A percentile compares a stretch with the other conserved stretches of the same genome.
These are phyloP conservation scores for Aureobasidium sp. DNA, from an alignment of 2,329 filamentous ascomycete species.

Conservation along the genomic window DNA sequence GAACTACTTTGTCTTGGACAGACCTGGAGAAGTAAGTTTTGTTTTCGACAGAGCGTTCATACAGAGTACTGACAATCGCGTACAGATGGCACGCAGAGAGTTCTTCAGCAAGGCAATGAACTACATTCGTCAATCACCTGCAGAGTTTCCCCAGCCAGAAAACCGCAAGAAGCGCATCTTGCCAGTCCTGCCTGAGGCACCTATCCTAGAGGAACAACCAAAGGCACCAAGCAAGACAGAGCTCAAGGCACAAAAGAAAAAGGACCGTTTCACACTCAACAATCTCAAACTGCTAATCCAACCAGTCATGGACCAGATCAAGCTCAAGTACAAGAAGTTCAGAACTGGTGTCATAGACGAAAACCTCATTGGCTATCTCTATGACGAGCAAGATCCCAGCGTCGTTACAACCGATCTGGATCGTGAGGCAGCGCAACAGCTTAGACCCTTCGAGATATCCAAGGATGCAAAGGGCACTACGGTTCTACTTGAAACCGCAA, in stretches of 20 bases:
- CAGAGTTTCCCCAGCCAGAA: conserved; percentile 77
- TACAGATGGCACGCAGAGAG: conserved; percentile 53
- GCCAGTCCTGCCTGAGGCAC: conserved; percentile 63
- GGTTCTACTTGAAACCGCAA: conserved; percentile 65
- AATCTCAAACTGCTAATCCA: conserved; percentile 81
- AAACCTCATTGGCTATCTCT: conserved; percentile 66
- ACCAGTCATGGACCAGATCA: conserved; percentile 95
- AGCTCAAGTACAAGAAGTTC: conserved; percentile 82
- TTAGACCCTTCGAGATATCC: conserved; percentile 70
- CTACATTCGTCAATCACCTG: conserved; percentile 70
- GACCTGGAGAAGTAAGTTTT: conserved; percentile 52
- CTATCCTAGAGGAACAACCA: conserved; percentile 46
- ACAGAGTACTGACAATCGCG: background rate
- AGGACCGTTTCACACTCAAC: conserved; percentile 77
- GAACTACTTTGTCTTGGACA: conserved; percentile 62
- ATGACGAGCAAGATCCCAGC: conserved; percentile 70
- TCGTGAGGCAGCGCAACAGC: conserved; percentile 44
- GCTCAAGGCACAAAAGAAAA: conserved; percentile 67
- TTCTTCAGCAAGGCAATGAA: conserved; percentile 70
- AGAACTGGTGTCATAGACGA: conserved; percentile 70
- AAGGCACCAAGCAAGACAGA: conserved; percentile 64
- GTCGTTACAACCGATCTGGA: conserved; percentile 52
- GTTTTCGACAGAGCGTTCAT: background rate
- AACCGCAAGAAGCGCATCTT: conserved; percentile 81
- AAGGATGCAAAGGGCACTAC: conserved; percentile 70